These are phyloP conservation scores for Maudiozyma saulgeensis DNA, from an alignment of 805 yeast genomes.

Conservation along the genomic window DNA sequence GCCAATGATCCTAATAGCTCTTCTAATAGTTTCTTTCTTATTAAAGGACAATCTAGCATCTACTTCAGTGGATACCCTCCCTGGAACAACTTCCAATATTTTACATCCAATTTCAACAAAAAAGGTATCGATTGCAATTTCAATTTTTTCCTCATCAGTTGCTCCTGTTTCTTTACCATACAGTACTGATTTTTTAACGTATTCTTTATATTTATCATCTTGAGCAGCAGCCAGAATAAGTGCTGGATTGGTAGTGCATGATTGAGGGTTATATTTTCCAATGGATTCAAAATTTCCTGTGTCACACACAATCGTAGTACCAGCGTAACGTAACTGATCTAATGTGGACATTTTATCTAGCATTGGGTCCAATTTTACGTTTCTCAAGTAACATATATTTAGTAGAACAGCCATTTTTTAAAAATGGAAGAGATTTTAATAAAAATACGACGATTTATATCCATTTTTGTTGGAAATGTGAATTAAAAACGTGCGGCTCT, in stretches of 20 bases:
- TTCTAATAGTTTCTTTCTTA: slow-evolving; percentile 83
- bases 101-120: slow-evolving; percentile 92
- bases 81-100: slow-evolving; percentile 89
- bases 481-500: no score
- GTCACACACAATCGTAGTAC: slow-evolving; percentile 94
- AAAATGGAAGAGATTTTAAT: no score
- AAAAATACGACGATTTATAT: no score
- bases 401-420: no score
- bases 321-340: slow-evolving; percentile 86
- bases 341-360: slow-evolving; percentile 44
- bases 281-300: slow-evolving; percentile 97
- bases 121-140: slow-evolving; percentile 76
- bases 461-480: no score
- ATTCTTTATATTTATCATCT: slow-evolving; percentile 75
- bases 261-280: slow-evolving; percentile 96
- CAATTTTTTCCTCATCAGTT: slow-evolving; percentile 47
- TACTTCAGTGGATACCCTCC: slow-evolving; percentile 97
- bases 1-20: slow-evolving; percentile 81
- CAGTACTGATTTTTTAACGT: slow-evolving; percentile 80
- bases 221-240: slow-evolving; percentile 89
- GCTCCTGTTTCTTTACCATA: slow-evolving; percentile 61
- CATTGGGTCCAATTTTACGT: neutral
- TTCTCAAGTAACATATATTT: no score
- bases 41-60: slow-evolving; percentile 95
- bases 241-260: slow-evolving; percentile 97